These are phyloP conservation scores for Pseudogymnoascus sp. DNA, from an alignment of 2,329 filamentous ascomycete genomes.

Conservation along the genomic window DNA sequence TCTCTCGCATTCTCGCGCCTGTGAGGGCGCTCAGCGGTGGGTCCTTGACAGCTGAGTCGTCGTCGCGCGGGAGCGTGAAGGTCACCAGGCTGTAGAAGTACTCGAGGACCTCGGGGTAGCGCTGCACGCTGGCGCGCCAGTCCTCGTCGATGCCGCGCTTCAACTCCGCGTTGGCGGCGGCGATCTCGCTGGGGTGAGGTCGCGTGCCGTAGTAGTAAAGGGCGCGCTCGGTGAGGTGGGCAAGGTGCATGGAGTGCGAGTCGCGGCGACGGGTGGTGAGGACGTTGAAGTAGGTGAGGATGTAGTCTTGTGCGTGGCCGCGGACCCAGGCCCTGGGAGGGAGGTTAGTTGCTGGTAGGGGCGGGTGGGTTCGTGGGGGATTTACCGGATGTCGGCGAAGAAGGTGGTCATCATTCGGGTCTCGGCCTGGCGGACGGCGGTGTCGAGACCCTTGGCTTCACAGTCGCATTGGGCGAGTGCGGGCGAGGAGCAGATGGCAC, in stretches of 20 bases:
- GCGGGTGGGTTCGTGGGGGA: neutral
- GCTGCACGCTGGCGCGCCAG: constrained; percentile 66
- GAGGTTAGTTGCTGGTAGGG: neutral
- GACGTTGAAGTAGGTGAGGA: constrained; percentile 55
- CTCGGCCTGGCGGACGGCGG: constrained; percentile 56
- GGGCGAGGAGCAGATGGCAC: constrained; percentile 56
- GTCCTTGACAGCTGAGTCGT: constrained; percentile 50
- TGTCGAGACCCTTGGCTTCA: constrained; percentile 56
- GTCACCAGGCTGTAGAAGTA: constrained; percentile 70
- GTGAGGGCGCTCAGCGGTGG: constrained; percentile 44
- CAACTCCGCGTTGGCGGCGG: constrained; percentile 54
- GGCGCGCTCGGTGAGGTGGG: constrained; percentile 46
- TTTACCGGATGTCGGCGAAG: constrained; percentile 55
- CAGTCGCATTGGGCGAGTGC: constrained; percentile 54
- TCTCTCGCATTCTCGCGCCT: constrained; percentile 14
- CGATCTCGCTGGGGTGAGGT: constrained; percentile 54
- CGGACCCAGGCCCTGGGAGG: constrained; percentile 51
- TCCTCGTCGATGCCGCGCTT: constrained; percentile 72
- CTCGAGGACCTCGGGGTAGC: constrained; percentile 73
- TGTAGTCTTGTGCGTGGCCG: constrained; percentile 58
- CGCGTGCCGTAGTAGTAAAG: constrained; percentile 49
- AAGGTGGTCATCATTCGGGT: constrained; percentile 54
- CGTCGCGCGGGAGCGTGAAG: constrained; percentile 54
- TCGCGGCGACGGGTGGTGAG: constrained; percentile 54
- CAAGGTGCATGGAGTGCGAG: constrained; percentile 46